A percentile compares a stretch with the other conserved stretches of the same genome.
These are phyloP conservation scores for Mangifera indica DNA, from an alignment of 345 rosid species.

Conservation along the genomic window DNA sequence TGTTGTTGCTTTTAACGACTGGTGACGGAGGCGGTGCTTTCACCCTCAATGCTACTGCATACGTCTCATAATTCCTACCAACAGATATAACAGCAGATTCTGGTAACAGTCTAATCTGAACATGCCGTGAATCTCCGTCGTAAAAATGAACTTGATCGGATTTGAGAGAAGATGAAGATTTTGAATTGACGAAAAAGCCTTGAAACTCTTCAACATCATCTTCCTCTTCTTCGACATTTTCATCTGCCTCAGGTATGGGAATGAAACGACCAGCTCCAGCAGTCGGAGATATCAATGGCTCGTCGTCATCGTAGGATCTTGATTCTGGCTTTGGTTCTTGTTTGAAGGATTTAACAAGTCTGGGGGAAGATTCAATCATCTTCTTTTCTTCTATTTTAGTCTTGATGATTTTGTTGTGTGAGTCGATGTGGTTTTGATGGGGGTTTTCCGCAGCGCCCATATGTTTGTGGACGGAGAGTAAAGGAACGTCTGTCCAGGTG, in stretches of 20 bases:
- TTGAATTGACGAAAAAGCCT: conserved; percentile 68
- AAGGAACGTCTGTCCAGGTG: conserved; percentile 68
- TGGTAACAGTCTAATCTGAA: conserved; percentile 53
- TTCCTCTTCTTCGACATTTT: conserved; percentile 40
- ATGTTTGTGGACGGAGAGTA: conserved; percentile 44
- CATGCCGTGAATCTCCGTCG: conserved; percentile 45
- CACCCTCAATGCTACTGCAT: conserved; percentile 55
- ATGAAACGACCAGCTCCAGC: conserved; percentile 41
- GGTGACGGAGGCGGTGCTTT: conserved; percentile 57
- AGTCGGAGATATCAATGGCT: conserved; percentile 60
- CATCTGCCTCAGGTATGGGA: conserved; percentile 73
- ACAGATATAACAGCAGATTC: conserved; percentile 65
- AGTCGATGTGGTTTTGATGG: conserved; percentile 20
- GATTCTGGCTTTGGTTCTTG: conserved; percentile 26
- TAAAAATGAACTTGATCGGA: conserved; percentile 39
- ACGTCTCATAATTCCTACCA: conserved; percentile 60
- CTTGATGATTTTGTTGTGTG: conserved; percentile 12
- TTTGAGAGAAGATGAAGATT: conserved; percentile 39
- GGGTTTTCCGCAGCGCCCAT: background rate
- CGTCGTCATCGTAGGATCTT: conserved; percentile 75
- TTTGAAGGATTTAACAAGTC: conserved; percentile 14
- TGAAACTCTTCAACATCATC: conserved; percentile 56
- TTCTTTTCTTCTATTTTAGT: conserved; percentile 36
- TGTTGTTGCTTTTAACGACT: conserved; percentile 8
- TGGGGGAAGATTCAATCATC: conserved; percentile 38